phyloP scores from a whole-genome alignment of 257 asterid species.

The Nicotiana obtusifolia region DNA sequence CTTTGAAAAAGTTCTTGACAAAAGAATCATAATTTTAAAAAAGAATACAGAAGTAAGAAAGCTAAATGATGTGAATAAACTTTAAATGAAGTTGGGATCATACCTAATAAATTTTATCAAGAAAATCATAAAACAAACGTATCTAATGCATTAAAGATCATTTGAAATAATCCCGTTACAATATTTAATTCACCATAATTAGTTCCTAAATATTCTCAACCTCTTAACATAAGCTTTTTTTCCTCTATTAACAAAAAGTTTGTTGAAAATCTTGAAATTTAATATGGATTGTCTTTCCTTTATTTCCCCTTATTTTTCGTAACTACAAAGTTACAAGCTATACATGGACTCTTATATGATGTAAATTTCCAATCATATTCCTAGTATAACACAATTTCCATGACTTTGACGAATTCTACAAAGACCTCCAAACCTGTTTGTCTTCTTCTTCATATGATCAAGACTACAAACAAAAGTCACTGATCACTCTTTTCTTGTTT shows the following conservation, averaged over 20 bases:
- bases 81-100: background rate
- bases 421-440: too few species aligned
- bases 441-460: too few species aligned
- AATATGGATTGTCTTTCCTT: background rate
- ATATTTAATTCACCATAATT: background rate
- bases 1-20: background rate
- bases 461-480: too few species aligned
- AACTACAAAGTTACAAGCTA: background rate
- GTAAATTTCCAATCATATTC: too few species aligned
- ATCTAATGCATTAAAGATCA: background rate
- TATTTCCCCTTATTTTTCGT: background rate
- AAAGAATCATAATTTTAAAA: too few species aligned
- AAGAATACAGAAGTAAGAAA: background rate
- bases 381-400: too few species aligned
- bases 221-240: background rate
- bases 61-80: background rate
- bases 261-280: too few species aligned
- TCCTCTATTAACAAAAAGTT: background rate
- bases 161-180: background rate
- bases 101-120: too few species aligned
- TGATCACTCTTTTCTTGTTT: too few species aligned
- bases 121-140: too few species aligned
- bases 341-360: too few species aligned
- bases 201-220: background rate
- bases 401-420: too few species aligned